Evolutionary conservation across 768 basidiomycete genomes (phyloP).

Genomic region (Tephrocybe sp.): DNA sequence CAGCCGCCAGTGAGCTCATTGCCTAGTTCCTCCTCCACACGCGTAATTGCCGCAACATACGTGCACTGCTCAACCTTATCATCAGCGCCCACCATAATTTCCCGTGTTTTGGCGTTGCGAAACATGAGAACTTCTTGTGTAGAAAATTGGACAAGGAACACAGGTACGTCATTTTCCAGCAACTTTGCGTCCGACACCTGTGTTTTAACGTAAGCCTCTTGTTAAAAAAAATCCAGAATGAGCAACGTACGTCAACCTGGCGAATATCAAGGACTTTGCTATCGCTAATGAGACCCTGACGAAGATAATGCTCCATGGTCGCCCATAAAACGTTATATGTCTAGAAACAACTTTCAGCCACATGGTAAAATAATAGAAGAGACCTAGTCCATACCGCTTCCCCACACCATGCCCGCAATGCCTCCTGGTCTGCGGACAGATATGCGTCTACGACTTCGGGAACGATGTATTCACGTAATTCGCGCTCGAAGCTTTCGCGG

Average conservation of each 20-base stretch:
- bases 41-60: conserved; percentile 90
- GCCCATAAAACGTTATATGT: conserved; percentile 99
- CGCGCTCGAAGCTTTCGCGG: conserved; percentile 83
- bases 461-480: conserved; percentile 93
- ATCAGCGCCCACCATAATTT: conserved; percentile 84
- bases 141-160: conserved; percentile 87
- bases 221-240: background rate
- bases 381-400: conserved; percentile 71
- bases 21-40: conserved; percentile 81
- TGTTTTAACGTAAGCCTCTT: background rate
- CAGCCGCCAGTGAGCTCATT: conserved; percentile 96
- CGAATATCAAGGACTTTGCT: conserved; percentile 49
- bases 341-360: conserved; percentile 22
- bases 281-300: conserved; percentile 87
- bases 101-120: conserved; percentile 85
- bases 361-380: background rate
- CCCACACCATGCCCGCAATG: conserved; percentile 87
- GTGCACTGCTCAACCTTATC: conserved; percentile 90
- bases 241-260: conserved; percentile 10
- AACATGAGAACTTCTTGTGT: conserved; percentile 95
- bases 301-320: conserved; percentile 91
- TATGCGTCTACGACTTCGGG: conserved; percentile 98
- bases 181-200: conserved; percentile 86
- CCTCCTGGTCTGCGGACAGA: conserved; percentile 83
- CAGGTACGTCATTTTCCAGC: conserved; percentile 85